These are phyloP conservation scores for Saposhnikovia divaricata DNA, from an alignment of 129 eudicot genomes.

Conservation along the genomic window DNA sequence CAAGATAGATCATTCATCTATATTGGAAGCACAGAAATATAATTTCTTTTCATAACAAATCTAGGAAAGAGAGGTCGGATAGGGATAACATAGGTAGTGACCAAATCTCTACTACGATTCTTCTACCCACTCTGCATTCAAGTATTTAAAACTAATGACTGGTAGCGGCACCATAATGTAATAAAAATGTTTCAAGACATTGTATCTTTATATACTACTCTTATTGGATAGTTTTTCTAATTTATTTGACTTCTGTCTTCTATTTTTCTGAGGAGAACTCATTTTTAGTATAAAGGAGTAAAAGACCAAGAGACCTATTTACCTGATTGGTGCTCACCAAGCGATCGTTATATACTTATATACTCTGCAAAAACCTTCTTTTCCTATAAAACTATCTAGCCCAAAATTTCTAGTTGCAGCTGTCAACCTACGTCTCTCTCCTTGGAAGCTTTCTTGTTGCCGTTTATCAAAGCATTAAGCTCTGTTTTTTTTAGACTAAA, in stretches of 20 bases:
- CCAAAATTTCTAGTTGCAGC: conserved; percentile 83
- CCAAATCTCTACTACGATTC: background rate
- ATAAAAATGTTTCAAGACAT: too few relatives aligned
- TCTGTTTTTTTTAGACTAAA: conserved; percentile 41
- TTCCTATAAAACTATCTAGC: too few relatives aligned
- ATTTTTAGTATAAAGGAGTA: too few relatives aligned
- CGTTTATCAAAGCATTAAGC: conserved; percentile 29
- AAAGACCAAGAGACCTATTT: background rate
- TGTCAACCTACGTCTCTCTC: conserved; percentile 64
- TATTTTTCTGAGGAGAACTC: too few relatives aligned
- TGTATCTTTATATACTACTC: too few relatives aligned
- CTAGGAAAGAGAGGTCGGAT: background rate
- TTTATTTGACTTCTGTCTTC: too few relatives aligned
- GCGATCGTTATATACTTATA: conserved; percentile 37
- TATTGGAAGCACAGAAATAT: background rate
- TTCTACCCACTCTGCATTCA: background rate
- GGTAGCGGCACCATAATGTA: background rate
- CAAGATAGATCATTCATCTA: background rate
- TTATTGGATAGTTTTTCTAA: too few relatives aligned
- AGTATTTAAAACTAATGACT: background rate
- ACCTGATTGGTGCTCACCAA: conserved; percentile 86
- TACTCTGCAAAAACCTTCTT: too few relatives aligned
- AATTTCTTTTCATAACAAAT: background rate
- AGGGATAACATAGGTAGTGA: background rate
- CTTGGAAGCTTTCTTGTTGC: conserved; percentile 46